Percentiles rank a stretch among this genome's conserved stretches.
Evolutionary conservation across 2,329 filamentous ascomycete genomes (phyloP).

Genomic region (Emmonsia crescens): DNA sequence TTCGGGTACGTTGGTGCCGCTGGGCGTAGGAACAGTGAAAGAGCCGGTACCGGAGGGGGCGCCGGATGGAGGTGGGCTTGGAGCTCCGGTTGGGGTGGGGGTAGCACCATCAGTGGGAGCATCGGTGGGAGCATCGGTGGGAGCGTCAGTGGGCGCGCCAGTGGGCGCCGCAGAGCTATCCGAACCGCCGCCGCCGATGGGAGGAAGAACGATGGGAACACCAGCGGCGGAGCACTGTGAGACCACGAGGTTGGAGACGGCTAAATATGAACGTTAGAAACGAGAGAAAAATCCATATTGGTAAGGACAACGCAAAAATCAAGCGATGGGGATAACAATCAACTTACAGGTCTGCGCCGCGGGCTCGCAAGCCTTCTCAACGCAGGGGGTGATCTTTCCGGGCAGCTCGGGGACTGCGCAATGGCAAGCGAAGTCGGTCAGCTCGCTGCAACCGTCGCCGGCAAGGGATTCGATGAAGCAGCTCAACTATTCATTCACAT

Average conservation of each 20-base stretch:
- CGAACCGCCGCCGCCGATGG: slow-evolving; percentile 16
- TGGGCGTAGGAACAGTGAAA: slow-evolving; percentile 8
- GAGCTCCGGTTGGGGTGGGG: background rate
- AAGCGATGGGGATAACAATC: background rate
- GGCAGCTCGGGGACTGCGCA: slow-evolving; percentile 37
- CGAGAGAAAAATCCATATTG: no score
- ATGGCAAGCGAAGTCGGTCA: slow-evolving; percentile 42
- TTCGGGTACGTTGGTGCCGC: slow-evolving; percentile 10
- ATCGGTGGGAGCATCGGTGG: slow-evolving; percentile 1
- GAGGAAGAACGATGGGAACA: slow-evolving; percentile 28
- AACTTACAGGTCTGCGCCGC: slow-evolving; percentile 29
- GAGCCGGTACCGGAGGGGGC: slow-evolving; percentile 8
- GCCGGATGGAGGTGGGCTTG: slow-evolving; percentile 5
- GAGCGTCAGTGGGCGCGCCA: slow-evolving; percentile 6
- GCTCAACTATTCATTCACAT: slow-evolving; percentile 26
- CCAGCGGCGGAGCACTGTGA: slow-evolving; percentile 26
- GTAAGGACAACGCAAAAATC: background rate
- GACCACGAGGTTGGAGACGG: slow-evolving; percentile 27
- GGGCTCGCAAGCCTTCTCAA: slow-evolving; percentile 31
- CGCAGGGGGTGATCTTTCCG: slow-evolving; percentile 35
- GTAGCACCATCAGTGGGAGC: background rate
- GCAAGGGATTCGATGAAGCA: slow-evolving; percentile 37
- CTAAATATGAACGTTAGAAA: slow-evolving; percentile 13
- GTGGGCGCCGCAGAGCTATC: slow-evolving; percentile 8
- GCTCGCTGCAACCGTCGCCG: slow-evolving; percentile 34